Conservation (phyloP, 1,284 basidiomycete species). For the Macrocystidia cucumis region DNA sequence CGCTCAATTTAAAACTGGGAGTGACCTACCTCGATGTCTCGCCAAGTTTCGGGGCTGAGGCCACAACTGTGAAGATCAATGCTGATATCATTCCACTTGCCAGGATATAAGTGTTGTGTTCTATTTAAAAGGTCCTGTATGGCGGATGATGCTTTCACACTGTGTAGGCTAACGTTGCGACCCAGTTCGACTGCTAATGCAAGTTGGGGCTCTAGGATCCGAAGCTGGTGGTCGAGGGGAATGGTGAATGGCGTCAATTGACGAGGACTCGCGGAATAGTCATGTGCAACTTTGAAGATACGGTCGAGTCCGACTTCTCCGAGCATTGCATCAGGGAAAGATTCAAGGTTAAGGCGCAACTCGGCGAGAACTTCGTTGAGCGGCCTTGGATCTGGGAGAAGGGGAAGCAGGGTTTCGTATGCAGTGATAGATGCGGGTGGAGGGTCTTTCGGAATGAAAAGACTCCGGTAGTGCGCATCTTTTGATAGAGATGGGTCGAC, state of each 20-base stretch:
- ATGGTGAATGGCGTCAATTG: constrained; percentile 61
- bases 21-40: constrained; percentile 50
- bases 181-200: constrained; percentile 65
- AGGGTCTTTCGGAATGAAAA: constrained; percentile 37
- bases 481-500: constrained; percentile 34
- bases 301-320: constrained; percentile 83
- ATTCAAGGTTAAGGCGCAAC: constrained; percentile 46
- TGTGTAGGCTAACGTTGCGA: constrained; percentile 73
- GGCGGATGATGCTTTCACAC: constrained; percentile 62
- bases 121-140: constrained; percentile 54
- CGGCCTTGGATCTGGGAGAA: constrained; percentile 55
- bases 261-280: constrained; percentile 32
- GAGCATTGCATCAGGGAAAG: constrained; percentile 63
- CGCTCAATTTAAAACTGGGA: not conserved
- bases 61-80: constrained; percentile 78
- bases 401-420: constrained; percentile 37
- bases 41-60: constrained; percentile 61
- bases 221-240: constrained; percentile 67
- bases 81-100: constrained; percentile 51
- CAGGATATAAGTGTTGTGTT: constrained; percentile 43
- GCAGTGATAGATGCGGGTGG: constrained; percentile 16
- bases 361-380: constrained; percentile 44
- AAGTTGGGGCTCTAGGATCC: constrained; percentile 68
- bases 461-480: constrained; percentile 55
- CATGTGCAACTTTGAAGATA: constrained; percentile 57